These are phyloP conservation scores for Ophiostoma australiae DNA, from an alignment of 2,329 filamentous ascomycete genomes.

Conservation along the genomic window DNA sequence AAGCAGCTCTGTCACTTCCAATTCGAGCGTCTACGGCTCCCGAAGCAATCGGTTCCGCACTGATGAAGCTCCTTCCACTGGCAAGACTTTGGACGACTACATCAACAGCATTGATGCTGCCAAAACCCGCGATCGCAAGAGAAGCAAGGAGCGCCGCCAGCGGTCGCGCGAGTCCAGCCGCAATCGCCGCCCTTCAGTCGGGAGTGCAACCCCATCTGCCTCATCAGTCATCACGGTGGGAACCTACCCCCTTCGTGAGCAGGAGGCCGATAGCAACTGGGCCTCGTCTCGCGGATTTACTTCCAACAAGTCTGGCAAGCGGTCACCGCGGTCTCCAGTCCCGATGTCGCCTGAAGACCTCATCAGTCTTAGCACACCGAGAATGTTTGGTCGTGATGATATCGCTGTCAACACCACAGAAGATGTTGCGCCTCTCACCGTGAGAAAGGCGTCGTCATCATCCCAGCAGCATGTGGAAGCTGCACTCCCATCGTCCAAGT, in stretches of 20 bases:
- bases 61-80: constrained; percentile 47
- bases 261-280: constrained; percentile 60
- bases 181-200: constrained; percentile 17
- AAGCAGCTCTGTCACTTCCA: constrained; percentile 53
- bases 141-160: constrained; percentile 45
- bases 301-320: constrained; percentile 60
- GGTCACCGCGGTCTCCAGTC: constrained; percentile 85
- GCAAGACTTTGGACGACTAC: constrained; percentile 71
- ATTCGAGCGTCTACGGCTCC: constrained; percentile 44
- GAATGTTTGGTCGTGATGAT: constrained; percentile 31
- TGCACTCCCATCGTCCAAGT: constrained; percentile 34
- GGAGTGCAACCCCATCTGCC: constrained; percentile 20
- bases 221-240: constrained; percentile 38
- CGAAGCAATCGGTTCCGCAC: constrained; percentile 42
- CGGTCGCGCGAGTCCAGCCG: constrained; percentile 46
- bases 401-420: constrained; percentile 18
- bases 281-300: constrained; percentile 58
- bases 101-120: constrained; percentile 81
- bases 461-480: constrained; percentile 26
- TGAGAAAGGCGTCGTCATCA: constrained; percentile 17
- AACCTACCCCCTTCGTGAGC: constrained; percentile 46
- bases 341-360: constrained; percentile 92
- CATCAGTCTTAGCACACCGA: constrained; percentile 54
- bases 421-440: constrained; percentile 10
- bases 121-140: constrained; percentile 54